These are phyloP conservation scores for Clonostachys solani DNA, from an alignment of 2,329 filamentous ascomycete species.

Conservation along the genomic window DNA sequence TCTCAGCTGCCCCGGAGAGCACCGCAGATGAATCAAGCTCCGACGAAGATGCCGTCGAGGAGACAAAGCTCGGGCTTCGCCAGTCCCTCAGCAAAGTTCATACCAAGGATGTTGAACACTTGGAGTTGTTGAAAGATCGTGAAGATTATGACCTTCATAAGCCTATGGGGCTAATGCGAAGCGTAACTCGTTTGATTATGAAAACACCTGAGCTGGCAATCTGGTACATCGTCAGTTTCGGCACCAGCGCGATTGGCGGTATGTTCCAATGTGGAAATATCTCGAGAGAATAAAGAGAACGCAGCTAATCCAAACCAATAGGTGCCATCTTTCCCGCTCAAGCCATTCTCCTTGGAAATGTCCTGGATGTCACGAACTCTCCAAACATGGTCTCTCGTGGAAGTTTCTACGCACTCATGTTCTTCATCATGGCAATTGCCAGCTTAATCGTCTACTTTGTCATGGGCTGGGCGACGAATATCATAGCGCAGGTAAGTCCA, in stretches of 20 bases:
- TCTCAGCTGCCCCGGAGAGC: not conserved
- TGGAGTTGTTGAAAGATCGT: no score
- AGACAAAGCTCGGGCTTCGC: no score
- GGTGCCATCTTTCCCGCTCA: not conserved
- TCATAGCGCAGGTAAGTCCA: conserved; percentile 9
- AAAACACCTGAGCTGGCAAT: not conserved
- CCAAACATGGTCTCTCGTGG: no score
- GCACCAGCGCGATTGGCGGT: not conserved
- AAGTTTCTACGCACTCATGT: conserved; percentile 29
- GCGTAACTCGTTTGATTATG: no score
- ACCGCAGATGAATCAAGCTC: no score
- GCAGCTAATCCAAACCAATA: conserved; percentile 21
- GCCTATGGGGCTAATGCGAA: no score
- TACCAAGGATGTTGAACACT: no score
- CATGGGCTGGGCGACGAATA: conserved; percentile 12
- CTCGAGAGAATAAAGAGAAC: no score
- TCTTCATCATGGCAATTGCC: conserved; percentile 35
- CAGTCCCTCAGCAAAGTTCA: no score
- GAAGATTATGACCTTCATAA: no score
- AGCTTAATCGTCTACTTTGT: conserved; percentile 28
- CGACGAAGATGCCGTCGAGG: no score
- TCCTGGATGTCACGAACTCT: conserved; percentile 10
- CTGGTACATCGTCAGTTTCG: not conserved
- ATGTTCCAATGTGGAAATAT: not conserved
- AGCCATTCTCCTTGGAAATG: conserved; percentile 9